phyloP scores from a whole-genome alignment of 2,329 filamentous ascomycete genomes.

The Knufia petricola region DNA sequence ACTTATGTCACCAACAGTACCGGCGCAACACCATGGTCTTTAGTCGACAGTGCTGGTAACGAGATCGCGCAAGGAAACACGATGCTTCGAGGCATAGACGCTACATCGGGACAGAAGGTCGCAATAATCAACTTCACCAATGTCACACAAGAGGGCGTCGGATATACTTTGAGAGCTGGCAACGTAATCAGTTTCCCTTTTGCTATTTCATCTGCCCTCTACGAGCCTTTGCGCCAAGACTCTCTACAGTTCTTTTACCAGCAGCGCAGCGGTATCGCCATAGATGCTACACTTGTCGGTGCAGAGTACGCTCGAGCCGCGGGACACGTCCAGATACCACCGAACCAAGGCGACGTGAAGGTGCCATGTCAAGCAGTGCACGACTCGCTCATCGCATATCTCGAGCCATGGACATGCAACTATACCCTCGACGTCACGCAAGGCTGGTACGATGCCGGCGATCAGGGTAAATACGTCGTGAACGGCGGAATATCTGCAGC shows the following conservation, averaged over 20 bases:
- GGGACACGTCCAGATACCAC: constrained; percentile 8
- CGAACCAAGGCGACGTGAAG: constrained; percentile 6
- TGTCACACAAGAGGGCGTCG: not conserved
- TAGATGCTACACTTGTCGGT: constrained; percentile 2
- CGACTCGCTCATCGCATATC: constrained; percentile 7
- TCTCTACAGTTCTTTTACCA: constrained; percentile 7
- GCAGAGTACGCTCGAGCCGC: constrained; percentile 2
- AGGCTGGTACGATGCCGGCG: constrained; percentile 7
- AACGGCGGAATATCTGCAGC: constrained; percentile 8
- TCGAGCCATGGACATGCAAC: constrained; percentile 9
- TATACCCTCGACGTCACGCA: constrained; percentile 5
- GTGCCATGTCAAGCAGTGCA: constrained; percentile 7
- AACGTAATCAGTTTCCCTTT: constrained; percentile 5
- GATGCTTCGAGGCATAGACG: not conserved
- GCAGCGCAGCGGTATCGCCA: constrained; percentile 7
- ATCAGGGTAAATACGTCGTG: constrained; percentile 8
- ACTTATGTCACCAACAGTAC: constrained; percentile 2
- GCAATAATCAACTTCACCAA: constrained; percentile 5
- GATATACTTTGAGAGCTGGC: constrained; percentile 1
- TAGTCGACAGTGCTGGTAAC: not conserved
- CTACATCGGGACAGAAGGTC: not conserved
- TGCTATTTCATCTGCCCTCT: not conserved
- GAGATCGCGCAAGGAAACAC: not conserved
- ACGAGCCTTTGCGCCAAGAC: constrained; percentile 3
- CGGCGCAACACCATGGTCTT: not conserved